Base-by-base conservation (phyloP, 2,329 filamentous ascomycete genomes). In the Arthrobotrys conoides region DNA sequence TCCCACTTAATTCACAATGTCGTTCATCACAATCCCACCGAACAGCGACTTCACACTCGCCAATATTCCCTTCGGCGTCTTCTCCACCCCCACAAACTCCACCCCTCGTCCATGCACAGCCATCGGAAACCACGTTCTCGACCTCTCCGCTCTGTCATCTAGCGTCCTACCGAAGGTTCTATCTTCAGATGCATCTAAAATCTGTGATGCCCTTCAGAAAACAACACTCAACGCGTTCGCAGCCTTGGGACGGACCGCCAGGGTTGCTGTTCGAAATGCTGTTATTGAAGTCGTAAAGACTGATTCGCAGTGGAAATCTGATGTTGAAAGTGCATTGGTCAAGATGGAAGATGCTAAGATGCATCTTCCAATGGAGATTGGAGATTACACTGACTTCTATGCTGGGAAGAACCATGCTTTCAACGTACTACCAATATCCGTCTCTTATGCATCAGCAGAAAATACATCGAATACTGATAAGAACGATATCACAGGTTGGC, bases 321-420 rank as follows among this genome's bases (percentile, higher is more conserved):
- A 77, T 1, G 73, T 77, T 22, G 85, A 88, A 71, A 85, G 87
- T 67, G 89, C 87, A 0, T 84, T 95, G 12, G 79, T 93, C 2
- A 88, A 87, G 0, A 87, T 90, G 59, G 85, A 86, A 3, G 85
- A 89, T 20, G 88, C 91, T 61, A 88, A 87, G 80, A 90, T 88
- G 83, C 91, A 94, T 82, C 83, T 95, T 6, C 93, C 93, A 1
- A 90, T 96, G 89, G 87, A 87, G 69, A 93, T 95, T 81, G 91
- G 92, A 27, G 92, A 95, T 83, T 96, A 95, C 84, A 93, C 92
- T 0, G 93, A 96, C 84, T 96, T 96, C 86, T 96, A 93, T 83
- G 92, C 91, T 9, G 93, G 93, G 14, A 86, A 91, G 80, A 91
- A 94, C 83, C 93, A 96, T 84, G 93, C 93, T 18, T 91, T 90